Evolutionary conservation across 2,329 filamentous ascomycete genomes (phyloP).

Genomic region (Proliferodiscus dingleyae): DNA sequence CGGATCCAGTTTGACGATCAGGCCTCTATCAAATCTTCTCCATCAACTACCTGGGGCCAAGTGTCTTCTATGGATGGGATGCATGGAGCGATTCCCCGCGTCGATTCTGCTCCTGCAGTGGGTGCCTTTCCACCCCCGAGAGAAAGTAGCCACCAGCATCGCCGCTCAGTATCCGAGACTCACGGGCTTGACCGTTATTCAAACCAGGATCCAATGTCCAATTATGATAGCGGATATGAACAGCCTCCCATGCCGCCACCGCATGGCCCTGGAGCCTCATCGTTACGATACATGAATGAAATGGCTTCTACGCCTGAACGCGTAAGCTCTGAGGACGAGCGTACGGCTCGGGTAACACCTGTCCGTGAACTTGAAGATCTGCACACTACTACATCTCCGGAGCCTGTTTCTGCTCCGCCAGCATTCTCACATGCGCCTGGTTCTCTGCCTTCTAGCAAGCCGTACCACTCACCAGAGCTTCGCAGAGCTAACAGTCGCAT

Average conservation of each 20-base stretch:
- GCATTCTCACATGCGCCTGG: conserved; percentile 73
- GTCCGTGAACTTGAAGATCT: conserved; percentile 50
- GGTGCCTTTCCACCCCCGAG: conserved; percentile 18
- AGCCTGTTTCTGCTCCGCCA: conserved; percentile 73
- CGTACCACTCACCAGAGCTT: conserved; percentile 71
- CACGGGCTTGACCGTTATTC: conserved; percentile 25
- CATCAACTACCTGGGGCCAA: conserved; percentile 36
- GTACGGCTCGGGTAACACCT: conserved; percentile 33
- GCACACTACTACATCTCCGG: conserved; percentile 54
- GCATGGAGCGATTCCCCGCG: conserved; percentile 32
- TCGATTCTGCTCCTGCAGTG: conserved; percentile 45
- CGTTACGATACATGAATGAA: conserved; percentile 37
- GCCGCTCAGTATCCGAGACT: conserved; percentile 31
- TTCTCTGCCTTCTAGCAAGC: conserved; percentile 62
- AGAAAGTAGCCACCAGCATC: conserved; percentile 13
- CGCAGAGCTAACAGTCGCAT: conserved; percentile 79
- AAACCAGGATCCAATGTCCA: conserved; percentile 12
- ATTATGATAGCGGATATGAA: conserved; percentile 26
- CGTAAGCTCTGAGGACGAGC: conserved; percentile 54
- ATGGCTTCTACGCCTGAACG: conserved; percentile 46
- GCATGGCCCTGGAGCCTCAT: conserved; percentile 16
- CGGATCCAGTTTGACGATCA: conserved; percentile 55
- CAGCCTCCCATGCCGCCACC: conserved; percentile 24
- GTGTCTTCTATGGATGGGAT: conserved; percentile 14
- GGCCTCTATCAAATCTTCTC: conserved; percentile 46